Percentiles rank a stretch among this genome's conserved stretches.
Conservation (phyloP, 306 rosid genomes). For the Hippophae gyantsensis region DNA sequence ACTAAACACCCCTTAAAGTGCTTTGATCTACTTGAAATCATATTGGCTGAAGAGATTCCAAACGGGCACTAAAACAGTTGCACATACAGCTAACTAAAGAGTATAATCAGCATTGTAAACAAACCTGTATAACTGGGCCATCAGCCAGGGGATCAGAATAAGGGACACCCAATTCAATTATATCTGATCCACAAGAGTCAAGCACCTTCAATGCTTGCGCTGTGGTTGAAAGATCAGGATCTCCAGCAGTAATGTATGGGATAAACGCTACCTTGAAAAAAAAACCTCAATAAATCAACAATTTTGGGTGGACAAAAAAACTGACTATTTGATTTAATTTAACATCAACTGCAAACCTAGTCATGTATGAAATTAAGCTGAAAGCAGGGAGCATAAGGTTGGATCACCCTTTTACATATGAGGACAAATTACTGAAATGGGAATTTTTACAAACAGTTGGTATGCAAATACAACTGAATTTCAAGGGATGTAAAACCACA, state of each 20-base stretch:
- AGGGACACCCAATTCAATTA: slow-evolving; percentile 86
- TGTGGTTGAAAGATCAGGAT: slow-evolving; percentile 87
- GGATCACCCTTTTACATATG: not conserved
- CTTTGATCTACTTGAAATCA: too few relatives aligned
- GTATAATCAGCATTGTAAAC: not conserved
- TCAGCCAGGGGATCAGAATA: slow-evolving; percentile 97
- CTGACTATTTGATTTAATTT: not conserved
- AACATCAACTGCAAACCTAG: not conserved
- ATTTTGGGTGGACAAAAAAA: not conserved
- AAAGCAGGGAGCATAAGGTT: not conserved
- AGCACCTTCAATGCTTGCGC: slow-evolving; percentile 88
- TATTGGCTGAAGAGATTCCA: too few relatives aligned
- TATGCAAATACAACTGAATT: not conserved
- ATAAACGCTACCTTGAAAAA: slow-evolving; percentile 72
- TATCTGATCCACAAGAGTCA: slow-evolving; percentile 76
- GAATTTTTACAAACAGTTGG: slow-evolving; percentile 3
- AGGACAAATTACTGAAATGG: not conserved
- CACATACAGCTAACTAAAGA: not conserved
- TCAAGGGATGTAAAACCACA: not conserved
- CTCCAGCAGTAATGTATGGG: slow-evolving; percentile 88
- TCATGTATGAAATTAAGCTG: not conserved
- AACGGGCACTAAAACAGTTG: too few relatives aligned
- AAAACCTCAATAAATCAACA: slow-evolving; percentile 17
- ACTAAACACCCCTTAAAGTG: too few relatives aligned
- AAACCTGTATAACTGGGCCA: slow-evolving; percentile 98